These are phyloP conservation scores for Chlamydomonas sphaeroides DNA, from an alignment of 139 green algal species.

Conservation along the genomic window DNA sequence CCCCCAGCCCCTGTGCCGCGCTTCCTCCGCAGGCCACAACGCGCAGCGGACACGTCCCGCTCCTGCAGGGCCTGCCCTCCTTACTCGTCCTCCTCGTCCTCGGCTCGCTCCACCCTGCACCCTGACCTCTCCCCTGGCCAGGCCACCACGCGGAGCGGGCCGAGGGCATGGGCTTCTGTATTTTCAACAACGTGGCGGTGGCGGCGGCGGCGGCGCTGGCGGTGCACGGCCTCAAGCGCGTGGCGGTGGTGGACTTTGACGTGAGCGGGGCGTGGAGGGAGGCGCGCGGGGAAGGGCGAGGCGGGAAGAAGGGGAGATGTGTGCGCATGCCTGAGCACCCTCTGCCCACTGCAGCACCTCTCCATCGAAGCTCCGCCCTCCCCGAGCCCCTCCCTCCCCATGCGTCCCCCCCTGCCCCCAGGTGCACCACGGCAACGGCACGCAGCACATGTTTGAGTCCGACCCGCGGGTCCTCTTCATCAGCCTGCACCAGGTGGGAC, in stretches of 20 bases:
- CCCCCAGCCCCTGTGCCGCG: too few species aligned
- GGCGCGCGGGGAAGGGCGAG: constrained; percentile 51
- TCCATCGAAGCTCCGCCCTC: too few species aligned
- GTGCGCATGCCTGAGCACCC: too few species aligned
- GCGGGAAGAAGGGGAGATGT: too few species aligned
- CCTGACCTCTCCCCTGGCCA: too few species aligned
- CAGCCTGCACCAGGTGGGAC: constrained; percentile 77
- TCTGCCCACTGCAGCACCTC: too few species aligned
- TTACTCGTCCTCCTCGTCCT: too few species aligned
- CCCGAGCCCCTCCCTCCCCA: background rate
- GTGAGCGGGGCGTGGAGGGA: background rate
- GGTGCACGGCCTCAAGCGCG: constrained; percentile 50
- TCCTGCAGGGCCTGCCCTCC: too few species aligned
- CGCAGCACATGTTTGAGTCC: constrained; percentile 73
- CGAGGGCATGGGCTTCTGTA: constrained; percentile 78
- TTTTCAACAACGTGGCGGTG: constrained; percentile 84
- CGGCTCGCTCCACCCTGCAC: too few species aligned
- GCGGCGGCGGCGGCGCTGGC: constrained; percentile 49
- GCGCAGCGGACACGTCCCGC: too few species aligned
- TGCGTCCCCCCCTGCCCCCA: background rate
- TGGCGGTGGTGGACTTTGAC: constrained; percentile 70
- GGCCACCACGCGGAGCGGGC: constrained; percentile 68
- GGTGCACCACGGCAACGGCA: constrained; percentile 60
- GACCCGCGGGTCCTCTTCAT: constrained; percentile 76
- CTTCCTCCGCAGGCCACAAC: too few species aligned